Evolutionary conservation across 1,284 basidiomycete species (phyloP).

Genomic region (Cryptococcus sp.): DNA sequence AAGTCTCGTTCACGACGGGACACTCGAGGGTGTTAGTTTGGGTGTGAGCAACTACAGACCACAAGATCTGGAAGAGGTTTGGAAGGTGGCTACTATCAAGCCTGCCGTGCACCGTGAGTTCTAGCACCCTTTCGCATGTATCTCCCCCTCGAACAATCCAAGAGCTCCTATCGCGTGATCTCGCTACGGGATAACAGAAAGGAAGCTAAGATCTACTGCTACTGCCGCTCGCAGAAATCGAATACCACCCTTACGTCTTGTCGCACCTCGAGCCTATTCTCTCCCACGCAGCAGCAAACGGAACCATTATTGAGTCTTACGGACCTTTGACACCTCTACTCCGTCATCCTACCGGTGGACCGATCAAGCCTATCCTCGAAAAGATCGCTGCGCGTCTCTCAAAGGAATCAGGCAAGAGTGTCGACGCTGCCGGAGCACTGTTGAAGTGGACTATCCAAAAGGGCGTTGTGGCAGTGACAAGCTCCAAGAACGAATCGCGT

Average conservation of each 20-base stretch:
- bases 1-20: conserved; percentile 55
- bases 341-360: conserved; percentile 59
- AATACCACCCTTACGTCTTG: conserved; percentile 74
- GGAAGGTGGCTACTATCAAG: conserved; percentile 58
- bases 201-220: background rate
- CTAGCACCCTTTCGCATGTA: background rate
- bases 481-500: conserved; percentile 64
- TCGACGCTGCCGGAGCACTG: conserved; percentile 62
- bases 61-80: conserved; percentile 41
- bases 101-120: conserved; percentile 68
- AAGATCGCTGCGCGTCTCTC: conserved; percentile 51
- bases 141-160: background rate
- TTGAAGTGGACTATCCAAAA: conserved; percentile 65
- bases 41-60: conserved; percentile 50
- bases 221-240: conserved; percentile 57
- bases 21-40: conserved; percentile 60
- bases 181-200: no score
- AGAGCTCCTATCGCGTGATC: background rate
- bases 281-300: conserved; percentile 61
- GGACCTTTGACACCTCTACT: conserved; percentile 61
- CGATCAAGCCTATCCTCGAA: conserved; percentile 59
- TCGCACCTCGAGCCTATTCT: conserved; percentile 62
- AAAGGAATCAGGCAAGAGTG: conserved; percentile 53
- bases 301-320: conserved; percentile 67
- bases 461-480: conserved; percentile 65